A percentile compares a stretch with the other conserved stretches of the same genome.
Conservation (phyloP, 1,284 basidiomycete species). For the Bjerkandera adusta region DNA sequence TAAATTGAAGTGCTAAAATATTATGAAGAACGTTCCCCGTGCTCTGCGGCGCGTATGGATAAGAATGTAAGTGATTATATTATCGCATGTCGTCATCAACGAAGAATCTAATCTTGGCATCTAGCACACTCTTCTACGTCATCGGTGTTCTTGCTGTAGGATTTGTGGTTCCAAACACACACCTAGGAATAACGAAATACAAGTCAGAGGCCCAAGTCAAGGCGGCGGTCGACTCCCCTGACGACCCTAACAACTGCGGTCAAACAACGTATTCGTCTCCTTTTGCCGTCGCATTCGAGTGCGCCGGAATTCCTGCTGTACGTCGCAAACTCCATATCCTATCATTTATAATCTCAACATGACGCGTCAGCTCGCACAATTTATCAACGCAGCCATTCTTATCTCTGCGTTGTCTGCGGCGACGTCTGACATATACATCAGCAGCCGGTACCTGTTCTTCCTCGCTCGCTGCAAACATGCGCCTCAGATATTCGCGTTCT, state of each 20-base stretch:
- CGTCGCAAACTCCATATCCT: too few relatives aligned
- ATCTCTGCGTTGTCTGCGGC: slow-evolving; percentile 56
- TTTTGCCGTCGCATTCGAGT: slow-evolving; percentile 45
- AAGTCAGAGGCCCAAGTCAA: too few relatives aligned
- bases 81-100: too few relatives aligned
- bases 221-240: slow-evolving; percentile 45
- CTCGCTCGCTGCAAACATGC: slow-evolving; percentile 42
- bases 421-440: slow-evolving; percentile 50
- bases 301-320: slow-evolving; percentile 38
- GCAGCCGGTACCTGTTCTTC: slow-evolving; percentile 48
- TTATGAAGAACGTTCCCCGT: slow-evolving; percentile 39
- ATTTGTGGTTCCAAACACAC: too few relatives aligned
- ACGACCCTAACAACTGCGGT: slow-evolving; percentile 35
- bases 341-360: too few relatives aligned
- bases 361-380: slow-evolving; percentile 43
- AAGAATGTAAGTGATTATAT: slow-evolving; percentile 45
- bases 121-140: slow-evolving; percentile 29
- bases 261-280: slow-evolving; percentile 40
- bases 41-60: slow-evolving; percentile 52
- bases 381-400: slow-evolving; percentile 40
- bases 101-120: too few relatives aligned
- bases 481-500: slow-evolving; percentile 33
- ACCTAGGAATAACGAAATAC: too few relatives aligned
- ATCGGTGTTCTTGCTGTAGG: slow-evolving; percentile 37
- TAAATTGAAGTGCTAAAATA: too few relatives aligned